A percentile compares a stretch with the other conserved stretches of the same genome.
These are phyloP conservation scores for Fusarium kyushuense DNA, from an alignment of 2,329 filamentous ascomycete species.

Conservation along the genomic window DNA sequence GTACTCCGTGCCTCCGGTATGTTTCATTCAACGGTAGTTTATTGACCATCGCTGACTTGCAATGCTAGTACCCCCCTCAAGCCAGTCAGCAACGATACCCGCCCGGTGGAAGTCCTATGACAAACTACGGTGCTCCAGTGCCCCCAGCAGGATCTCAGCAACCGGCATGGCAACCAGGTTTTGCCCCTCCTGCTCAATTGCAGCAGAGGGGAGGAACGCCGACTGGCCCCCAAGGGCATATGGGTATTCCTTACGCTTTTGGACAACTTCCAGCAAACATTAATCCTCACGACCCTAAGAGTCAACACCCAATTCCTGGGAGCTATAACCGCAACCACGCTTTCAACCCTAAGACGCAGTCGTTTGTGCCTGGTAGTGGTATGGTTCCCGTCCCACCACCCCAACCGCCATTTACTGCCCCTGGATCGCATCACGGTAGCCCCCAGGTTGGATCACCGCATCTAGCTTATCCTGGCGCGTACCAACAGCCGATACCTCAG, in stretches of 20 bases:
- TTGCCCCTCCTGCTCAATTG: constrained; percentile 49
- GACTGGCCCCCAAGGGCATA: constrained; percentile 48
- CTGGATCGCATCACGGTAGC: constrained; percentile 64
- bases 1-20: constrained; percentile 62
- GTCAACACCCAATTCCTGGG: constrained; percentile 85
- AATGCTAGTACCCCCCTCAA: constrained; percentile 49
- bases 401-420: constrained; percentile 62
- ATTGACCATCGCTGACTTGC: constrained; percentile 24
- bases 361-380: constrained; percentile 78
- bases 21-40: constrained; percentile 43
- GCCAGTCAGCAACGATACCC: constrained; percentile 51
- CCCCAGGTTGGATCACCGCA: constrained; percentile 66
- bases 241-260: constrained; percentile 74
- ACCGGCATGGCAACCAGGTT: constrained; percentile 56
- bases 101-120: constrained; percentile 52
- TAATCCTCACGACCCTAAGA: constrained; percentile 77
- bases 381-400: constrained; percentile 63
- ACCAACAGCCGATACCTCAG: constrained; percentile 60
- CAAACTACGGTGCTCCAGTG: constrained; percentile 53
- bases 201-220: constrained; percentile 50
- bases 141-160: constrained; percentile 48
- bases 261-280: constrained; percentile 80
- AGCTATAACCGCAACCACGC: constrained; percentile 82
- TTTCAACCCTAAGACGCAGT: constrained; percentile 95
- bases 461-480: constrained; percentile 61